These are phyloP conservation scores for Didymella glomerata DNA, from an alignment of 2,329 filamentous ascomycete genomes.

Conservation along the genomic window DNA sequence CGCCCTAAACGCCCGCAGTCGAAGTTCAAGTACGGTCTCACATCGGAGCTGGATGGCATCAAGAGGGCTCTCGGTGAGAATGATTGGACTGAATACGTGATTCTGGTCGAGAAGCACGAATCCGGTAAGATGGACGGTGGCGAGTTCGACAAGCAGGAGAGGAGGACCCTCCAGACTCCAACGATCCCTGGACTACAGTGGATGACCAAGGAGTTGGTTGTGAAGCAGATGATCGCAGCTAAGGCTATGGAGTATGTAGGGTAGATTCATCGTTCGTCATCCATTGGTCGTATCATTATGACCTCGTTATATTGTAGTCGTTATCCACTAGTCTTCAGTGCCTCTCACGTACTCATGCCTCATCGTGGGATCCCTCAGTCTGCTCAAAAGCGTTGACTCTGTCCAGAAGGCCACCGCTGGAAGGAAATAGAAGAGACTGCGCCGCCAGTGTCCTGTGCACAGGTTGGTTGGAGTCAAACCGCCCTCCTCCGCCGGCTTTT, in stretches of 20 bases:
- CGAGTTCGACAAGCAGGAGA: constrained; percentile 12
- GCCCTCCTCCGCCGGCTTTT: too few relatives aligned
- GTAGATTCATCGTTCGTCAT: not conserved
- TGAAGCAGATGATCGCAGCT: not conserved
- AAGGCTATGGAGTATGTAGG: too few relatives aligned
- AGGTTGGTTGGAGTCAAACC: too few relatives aligned
- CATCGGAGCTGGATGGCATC: constrained; percentile 20
- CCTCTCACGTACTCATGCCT: not conserved
- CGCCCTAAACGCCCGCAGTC: not conserved
- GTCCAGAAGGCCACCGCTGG: too few relatives aligned
- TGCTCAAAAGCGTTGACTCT: not conserved
- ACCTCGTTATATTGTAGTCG: not conserved
- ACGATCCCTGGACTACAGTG: not conserved
- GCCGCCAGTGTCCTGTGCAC: too few relatives aligned
- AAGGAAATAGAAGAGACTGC: too few relatives aligned
- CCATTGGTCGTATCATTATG: not conserved
- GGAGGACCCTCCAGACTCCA: constrained; percentile 17
- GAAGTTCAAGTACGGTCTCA: constrained; percentile 14
- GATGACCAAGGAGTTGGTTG: not conserved
- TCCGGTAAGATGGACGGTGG: constrained; percentile 8
- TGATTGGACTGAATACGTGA: constrained; percentile 29
- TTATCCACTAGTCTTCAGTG: not conserved
- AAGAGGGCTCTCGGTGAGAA: constrained; percentile 25
- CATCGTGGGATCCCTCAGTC: not conserved
- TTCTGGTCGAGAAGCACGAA: constrained; percentile 20